These are phyloP conservation scores for Chalciporus sphaerocephalus DNA, from an alignment of 768 basidiomycete genomes.

Conservation along the genomic window DNA sequence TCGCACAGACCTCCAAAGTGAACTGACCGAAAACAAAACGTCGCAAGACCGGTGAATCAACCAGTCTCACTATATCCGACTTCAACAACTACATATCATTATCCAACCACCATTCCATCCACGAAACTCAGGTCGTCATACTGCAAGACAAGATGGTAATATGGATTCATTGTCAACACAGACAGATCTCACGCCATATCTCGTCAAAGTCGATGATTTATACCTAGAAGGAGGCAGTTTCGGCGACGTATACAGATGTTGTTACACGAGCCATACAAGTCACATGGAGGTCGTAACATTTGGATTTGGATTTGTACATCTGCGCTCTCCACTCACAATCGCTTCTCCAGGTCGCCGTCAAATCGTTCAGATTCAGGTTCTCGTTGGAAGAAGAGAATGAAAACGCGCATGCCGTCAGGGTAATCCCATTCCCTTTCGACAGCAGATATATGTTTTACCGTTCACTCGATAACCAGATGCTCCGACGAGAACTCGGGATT, in stretches of 20 bases:
- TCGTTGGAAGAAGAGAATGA: constrained; percentile 2
- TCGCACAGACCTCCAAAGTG: too few species aligned
- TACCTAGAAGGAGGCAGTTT: constrained; percentile 2
- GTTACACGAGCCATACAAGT: neutral
- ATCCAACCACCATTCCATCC: too few species aligned
- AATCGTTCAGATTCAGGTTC: constrained; percentile 7
- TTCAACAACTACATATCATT: too few species aligned
- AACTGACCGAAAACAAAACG: too few species aligned
- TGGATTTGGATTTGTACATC: neutral
- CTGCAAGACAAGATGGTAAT: neutral
- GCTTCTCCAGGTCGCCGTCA: constrained; percentile 11
- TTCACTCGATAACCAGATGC: constrained; percentile 1
- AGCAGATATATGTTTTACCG: neutral
- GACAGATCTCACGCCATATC: constrained; percentile 2
- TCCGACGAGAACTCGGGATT: constrained; percentile 24
- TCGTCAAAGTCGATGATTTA: constrained; percentile 1
- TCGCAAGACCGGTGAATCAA: too few species aligned
- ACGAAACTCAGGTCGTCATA: neutral
- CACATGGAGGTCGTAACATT: neutral
- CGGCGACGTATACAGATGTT: constrained; percentile 7
- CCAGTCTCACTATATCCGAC: too few species aligned
- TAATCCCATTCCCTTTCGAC: neutral
- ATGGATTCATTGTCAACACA: neutral
- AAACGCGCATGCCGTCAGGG: neutral
- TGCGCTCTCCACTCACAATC: neutral